Evolutionary conservation across 2,329 filamentous ascomycete species (phyloP).

Genomic region (Dactylellina sp.): DNA sequence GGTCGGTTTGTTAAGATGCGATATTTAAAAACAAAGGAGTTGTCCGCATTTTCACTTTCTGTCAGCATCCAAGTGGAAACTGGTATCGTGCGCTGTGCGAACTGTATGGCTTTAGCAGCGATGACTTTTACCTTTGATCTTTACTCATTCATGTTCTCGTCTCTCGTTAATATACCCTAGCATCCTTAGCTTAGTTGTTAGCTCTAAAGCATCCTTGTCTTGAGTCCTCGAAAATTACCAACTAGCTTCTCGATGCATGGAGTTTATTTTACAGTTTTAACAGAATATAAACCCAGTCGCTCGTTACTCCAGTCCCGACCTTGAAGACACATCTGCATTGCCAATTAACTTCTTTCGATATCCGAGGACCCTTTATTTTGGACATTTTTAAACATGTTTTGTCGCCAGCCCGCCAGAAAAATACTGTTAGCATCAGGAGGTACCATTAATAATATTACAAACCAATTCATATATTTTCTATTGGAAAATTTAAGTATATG

Average conservation of each 20-base stretch:
- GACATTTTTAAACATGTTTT: too few species aligned
- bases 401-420: too few species aligned
- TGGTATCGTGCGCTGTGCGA: too few species aligned
- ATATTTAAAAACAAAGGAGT: neutral
- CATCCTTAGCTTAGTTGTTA: constrained; percentile 10
- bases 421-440: too few species aligned
- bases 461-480: too few species aligned
- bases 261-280: neutral
- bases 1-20: neutral
- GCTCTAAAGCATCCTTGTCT: constrained; percentile 8
- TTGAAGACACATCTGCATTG: too few species aligned
- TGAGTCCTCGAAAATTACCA: neutral
- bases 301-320: constrained; percentile 16
- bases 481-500: too few species aligned
- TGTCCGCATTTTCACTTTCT: constrained; percentile 1
- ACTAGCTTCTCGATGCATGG: neutral
- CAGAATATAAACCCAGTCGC: constrained; percentile 33
- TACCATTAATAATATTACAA: too few species aligned
- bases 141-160: constrained; percentile 14
- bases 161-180: constrained; percentile 18
- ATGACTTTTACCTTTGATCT: neutral
- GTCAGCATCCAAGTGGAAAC: neutral
- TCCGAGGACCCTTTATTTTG: too few species aligned
- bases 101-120: too few species aligned
- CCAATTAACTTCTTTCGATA: neutral